Conservation (phyloP, 2,329 filamentous ascomycete species). For the Xylaria polymorpha region DNA sequence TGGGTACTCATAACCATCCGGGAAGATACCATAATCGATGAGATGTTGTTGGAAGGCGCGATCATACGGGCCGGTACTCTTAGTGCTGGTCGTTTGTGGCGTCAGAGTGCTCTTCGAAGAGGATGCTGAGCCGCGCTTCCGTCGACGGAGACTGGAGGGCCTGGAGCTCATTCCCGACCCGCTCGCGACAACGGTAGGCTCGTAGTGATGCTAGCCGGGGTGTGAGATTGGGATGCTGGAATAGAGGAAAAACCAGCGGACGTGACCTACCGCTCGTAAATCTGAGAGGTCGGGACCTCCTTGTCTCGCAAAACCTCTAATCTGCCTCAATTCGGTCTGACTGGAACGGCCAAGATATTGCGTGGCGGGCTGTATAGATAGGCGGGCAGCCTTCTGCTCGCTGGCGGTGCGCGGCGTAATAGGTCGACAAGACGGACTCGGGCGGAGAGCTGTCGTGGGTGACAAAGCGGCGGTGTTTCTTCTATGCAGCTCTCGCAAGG, state of each 20-base stretch:
- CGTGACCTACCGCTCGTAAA: no score
- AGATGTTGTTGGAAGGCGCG: slow-evolving; percentile 18
- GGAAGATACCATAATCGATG: background rate
- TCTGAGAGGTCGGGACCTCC: slow-evolving; percentile 10
- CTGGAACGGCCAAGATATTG: slow-evolving; percentile 18
- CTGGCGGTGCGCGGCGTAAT: slow-evolving; percentile 2
- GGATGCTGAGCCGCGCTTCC: no score
- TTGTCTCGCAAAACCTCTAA: slow-evolving; percentile 10
- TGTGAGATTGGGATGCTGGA: no score
- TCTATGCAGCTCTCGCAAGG: slow-evolving; percentile 20
- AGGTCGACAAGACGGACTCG: no score
- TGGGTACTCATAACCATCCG: background rate
- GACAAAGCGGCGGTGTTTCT: background rate
- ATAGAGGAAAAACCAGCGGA: no score
- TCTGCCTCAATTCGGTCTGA: background rate
- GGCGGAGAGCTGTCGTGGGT: no score
- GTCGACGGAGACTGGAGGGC: no score
- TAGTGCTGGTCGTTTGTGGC: background rate
- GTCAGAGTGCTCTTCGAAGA: no score
- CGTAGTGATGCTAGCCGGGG: no score
- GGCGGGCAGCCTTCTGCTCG: background rate
- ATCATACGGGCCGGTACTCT: background rate
- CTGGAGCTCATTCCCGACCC: no score
- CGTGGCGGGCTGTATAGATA: background rate
- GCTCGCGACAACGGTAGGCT: no score